These are phyloP conservation scores for Rhododendron molle DNA, from an alignment of 148 eudicot genomes.

Conservation along the genomic window DNA sequence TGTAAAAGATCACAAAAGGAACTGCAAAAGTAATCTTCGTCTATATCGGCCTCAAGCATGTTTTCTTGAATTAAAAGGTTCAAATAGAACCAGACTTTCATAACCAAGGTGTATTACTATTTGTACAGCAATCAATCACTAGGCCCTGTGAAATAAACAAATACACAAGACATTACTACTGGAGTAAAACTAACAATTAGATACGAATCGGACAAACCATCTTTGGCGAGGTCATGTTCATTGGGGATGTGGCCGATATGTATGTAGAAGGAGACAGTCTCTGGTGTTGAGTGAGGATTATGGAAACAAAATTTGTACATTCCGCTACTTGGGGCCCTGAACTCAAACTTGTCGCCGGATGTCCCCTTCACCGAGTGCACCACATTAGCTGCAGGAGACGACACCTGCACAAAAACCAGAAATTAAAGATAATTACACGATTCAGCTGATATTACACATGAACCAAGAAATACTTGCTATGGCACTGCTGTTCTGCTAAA, in stretches of 20 bases:
- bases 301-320: conserved; percentile 93
- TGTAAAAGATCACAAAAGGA: neutral
- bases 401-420: conserved; percentile 49
- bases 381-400: conserved; percentile 64
- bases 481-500: neutral
- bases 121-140: neutral
- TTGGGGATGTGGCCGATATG: conserved; percentile 91
- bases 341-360: conserved; percentile 83
- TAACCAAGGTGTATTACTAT: neutral
- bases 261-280: conserved; percentile 86
- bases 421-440: neutral
- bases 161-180: neutral
- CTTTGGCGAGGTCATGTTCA: conserved; percentile 91
- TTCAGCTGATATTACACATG: neutral
- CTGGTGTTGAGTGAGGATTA: conserved; percentile 77
- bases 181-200: neutral
- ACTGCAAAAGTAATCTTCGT: neutral
- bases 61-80: neutral
- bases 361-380: conserved; percentile 75
- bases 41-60: conserved; percentile 3
- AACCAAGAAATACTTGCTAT: neutral
- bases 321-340: conserved; percentile 86
- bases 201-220: conserved; percentile 56
- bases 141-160: neutral
- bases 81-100: neutral